Conservation (phyloP, 305 asterid genomes). For the Striga hermonthica region DNA sequence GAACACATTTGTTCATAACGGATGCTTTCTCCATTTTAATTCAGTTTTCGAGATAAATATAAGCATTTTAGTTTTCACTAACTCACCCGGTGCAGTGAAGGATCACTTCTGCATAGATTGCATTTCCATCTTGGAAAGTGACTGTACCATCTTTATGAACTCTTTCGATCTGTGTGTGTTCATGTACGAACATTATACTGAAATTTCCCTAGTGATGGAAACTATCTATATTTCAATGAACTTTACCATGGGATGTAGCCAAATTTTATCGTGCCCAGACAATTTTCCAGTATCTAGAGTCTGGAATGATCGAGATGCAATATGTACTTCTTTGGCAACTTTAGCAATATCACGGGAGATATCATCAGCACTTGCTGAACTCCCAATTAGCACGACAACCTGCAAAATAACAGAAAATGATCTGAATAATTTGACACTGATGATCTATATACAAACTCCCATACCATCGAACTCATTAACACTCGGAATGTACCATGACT, state of each 20-base stretch:
- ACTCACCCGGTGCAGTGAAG: conserved; percentile 93
- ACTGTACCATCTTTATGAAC: conserved; percentile 60
- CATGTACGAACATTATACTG: conserved; percentile 27
- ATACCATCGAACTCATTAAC: no score
- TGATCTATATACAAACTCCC: no score
- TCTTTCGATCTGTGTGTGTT: conserved; percentile 50
- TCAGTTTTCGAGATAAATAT: background rate
- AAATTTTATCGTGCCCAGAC: conserved; percentile 60
- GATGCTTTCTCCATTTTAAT: conserved; percentile 10
- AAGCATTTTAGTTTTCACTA: background rate
- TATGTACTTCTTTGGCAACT: conserved; percentile 84
- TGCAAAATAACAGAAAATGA: conserved; percentile 33
- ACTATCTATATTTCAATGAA: conserved; percentile 8
- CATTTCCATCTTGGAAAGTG: conserved; percentile 56
- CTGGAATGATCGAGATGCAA: conserved; percentile 61
- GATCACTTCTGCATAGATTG: conserved; percentile 58
- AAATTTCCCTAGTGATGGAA: conserved; percentile 15
- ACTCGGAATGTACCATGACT: background rate
- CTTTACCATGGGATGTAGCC: conserved; percentile 72
- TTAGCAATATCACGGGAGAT: conserved; percentile 73
- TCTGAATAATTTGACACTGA: no score
- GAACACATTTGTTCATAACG: background rate
- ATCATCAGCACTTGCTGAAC: conserved; percentile 81
- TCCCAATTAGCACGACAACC: conserved; percentile 85
- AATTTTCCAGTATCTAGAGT: conserved; percentile 44